Evolutionary conservation across 139 green algal species (phyloP).

Genomic region (Choricystis sp.): DNA sequence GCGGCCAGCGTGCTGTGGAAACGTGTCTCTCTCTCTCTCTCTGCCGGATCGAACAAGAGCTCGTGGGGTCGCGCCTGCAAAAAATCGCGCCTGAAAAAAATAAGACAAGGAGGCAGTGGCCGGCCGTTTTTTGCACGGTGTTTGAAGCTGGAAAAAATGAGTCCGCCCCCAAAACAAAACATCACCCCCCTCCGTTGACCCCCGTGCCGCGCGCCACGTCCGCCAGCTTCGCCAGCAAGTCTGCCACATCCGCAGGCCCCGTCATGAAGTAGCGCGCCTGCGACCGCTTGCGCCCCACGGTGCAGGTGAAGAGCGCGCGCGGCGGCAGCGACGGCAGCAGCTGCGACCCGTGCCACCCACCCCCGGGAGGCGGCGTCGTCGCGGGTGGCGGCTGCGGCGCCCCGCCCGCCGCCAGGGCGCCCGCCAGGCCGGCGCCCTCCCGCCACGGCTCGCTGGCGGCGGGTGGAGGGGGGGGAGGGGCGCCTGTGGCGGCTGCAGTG

Average conservation of each 20-base stretch:
- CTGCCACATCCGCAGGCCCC: background rate
- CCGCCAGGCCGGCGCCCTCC: background rate
- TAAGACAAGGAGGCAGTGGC: too few relatives aligned
- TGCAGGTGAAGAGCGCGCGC: constrained; percentile 66
- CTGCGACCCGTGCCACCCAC: background rate
- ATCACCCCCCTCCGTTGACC: too few relatives aligned
- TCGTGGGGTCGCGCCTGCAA: too few relatives aligned
- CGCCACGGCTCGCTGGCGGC: background rate
- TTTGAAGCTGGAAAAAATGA: too few relatives aligned
- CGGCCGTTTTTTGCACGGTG: too few relatives aligned
- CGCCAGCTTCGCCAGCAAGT: background rate
- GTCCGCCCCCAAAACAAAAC: too few relatives aligned
- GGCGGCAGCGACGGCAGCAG: constrained; percentile 39
- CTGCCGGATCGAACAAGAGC: too few relatives aligned
- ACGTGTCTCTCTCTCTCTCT: too few relatives aligned
- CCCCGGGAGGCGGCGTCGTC: background rate
- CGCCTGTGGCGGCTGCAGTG: background rate
- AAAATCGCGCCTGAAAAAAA: too few relatives aligned
- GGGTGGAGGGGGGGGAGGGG: too few relatives aligned
- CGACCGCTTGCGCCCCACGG: constrained; percentile 46
- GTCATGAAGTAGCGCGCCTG: constrained; percentile 21
- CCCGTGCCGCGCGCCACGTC: background rate
- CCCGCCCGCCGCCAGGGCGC: background rate
- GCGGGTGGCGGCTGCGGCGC: background rate
- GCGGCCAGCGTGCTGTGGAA: too few relatives aligned